Base-by-base conservation (phyloP, 176 grass and related monocot genomes). In the Oryza rufipogon region DNA sequence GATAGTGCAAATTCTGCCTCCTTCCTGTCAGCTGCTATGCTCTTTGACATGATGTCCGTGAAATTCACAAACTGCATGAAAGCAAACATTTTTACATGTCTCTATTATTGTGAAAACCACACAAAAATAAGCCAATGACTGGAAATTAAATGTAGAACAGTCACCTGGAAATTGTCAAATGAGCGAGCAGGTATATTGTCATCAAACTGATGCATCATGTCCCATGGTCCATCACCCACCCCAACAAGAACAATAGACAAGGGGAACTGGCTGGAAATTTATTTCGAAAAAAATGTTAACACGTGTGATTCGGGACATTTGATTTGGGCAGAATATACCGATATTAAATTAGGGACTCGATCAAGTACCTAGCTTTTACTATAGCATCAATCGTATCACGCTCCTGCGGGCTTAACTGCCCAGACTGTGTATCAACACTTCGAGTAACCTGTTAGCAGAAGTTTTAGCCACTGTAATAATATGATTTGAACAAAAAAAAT, bases 91-190 rank as follows among this genome's bases (percentile, higher is more conserved):
- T 28, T 77, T 64, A 10, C 68, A 87, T 19, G 2, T 10, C 20
- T 65, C 25, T 64, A 12, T 70, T 48, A 78, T 65, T 68, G 11
- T 13, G 23, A 76, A 60, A 63, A 22, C 58, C 58, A 13, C 32
- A 84, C 7, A 22, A 84, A 71, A 56, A 66, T 42, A 15, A 66
- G n/a, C 25, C 71, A 47, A 70, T 58, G 17, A 71, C 70, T 79
- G 33, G 8, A 87, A 70, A 32, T 61, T 76, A 77, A 58, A 16
- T 67, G 56, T 65, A 85, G 25, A 54, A 44, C 6, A 30, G 52
- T 84, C 68, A 98, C 96, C 91, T 98, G 96, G 82, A 98, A 98
- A 80, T 98, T 98, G 78, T 98, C 96, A 71, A 98, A 98, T 75
- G 96, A 87, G 33, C 96, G 96, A 61, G 89, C 77, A 58, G 96